phyloP scores from a whole-genome alignment of 768 basidiomycete genomes.

The Sporobolomyces roseus region DNA sequence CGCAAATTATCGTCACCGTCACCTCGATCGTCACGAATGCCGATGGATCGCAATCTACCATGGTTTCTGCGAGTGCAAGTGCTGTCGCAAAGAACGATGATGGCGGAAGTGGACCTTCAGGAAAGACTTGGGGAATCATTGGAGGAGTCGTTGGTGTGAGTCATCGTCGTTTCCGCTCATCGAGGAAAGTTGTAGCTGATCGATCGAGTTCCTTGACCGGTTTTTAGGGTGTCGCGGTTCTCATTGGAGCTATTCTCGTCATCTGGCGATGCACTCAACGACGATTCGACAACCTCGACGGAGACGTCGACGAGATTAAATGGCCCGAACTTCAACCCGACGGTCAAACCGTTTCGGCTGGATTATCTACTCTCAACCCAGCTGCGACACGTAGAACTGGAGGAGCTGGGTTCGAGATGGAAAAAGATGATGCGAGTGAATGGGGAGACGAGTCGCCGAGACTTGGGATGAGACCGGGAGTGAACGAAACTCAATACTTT shows the following conservation, averaged over 20 bases:
- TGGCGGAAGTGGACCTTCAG: constrained; percentile 7
- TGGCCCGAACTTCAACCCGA: constrained; percentile 28
- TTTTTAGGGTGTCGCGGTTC: constrained; percentile 23
- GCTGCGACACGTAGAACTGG: constrained; percentile 23
- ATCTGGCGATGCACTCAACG: constrained; percentile 17
- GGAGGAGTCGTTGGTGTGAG: constrained; percentile 25
- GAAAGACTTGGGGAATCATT: constrained; percentile 38
- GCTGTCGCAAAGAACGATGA: background rate
- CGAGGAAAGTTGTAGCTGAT: too few species aligned
- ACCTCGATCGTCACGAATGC: constrained; percentile 26
- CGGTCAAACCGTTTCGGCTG: constrained; percentile 8
- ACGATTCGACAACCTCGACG: constrained; percentile 26
- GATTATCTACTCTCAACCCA: constrained; percentile 25
- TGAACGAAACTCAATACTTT: constrained; percentile 18
- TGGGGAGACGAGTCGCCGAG: constrained; percentile 17
- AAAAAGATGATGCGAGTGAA: constrained; percentile 19
- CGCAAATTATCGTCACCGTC: constrained; percentile 25
- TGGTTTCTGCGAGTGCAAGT: constrained; percentile 1
- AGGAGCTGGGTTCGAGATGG: constrained; percentile 33
- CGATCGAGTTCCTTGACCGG: too few species aligned
- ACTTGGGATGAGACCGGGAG: background rate
- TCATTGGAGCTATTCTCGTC: constrained; percentile 14
- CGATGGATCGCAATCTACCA: constrained; percentile 29
- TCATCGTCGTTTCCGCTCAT: too few species aligned
- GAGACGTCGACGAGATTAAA: constrained; percentile 5